Conservation (phyloP, 129 eudicot genomes). For the Artemisia argyi region DNA sequence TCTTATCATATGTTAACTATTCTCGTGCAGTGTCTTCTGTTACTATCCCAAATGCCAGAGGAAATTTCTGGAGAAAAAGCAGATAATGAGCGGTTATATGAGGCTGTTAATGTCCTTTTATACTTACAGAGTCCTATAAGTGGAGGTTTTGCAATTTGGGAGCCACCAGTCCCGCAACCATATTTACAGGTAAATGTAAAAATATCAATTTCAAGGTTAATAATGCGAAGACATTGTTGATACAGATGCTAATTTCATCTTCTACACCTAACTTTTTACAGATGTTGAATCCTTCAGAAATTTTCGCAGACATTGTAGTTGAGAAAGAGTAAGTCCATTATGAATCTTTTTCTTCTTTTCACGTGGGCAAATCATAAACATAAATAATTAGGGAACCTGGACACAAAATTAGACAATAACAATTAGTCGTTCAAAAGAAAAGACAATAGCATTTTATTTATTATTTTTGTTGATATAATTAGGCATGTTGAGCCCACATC, state of each 20-base stretch:
- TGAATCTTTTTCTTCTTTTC: background rate
- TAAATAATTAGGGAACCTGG: background rate
- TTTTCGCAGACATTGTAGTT: constrained; percentile 48
- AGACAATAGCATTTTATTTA: too few relatives aligned
- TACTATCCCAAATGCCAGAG: constrained; percentile 44
- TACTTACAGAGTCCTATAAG: constrained; percentile 44
- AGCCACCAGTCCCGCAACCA: constrained; percentile 46
- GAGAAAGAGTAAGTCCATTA: constrained; percentile 48
- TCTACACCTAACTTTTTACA: constrained; percentile 8
- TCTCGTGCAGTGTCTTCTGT: constrained; percentile 40
- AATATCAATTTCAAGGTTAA: background rate
- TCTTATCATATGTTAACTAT: constrained; percentile 12
- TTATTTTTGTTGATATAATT: constrained; percentile 7
- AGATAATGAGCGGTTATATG: constrained; percentile 36
- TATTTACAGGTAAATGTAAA: constrained; percentile 34
- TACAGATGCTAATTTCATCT: background rate
- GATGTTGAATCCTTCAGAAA: constrained; percentile 49
- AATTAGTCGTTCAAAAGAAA: background rate
- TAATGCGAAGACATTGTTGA: background rate
- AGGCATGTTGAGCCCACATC: constrained; percentile 72
- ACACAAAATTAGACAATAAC: constrained; percentile 4
- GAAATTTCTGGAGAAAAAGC: constrained; percentile 45
- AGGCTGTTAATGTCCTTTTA: constrained; percentile 44
- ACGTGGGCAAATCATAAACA: background rate
- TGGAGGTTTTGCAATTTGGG: constrained; percentile 59